Evolutionary conservation across 495 filamentous ascomycete species (phyloP), one percentile per base, ranked within the genome.

Genomic region (Daldinia caldariorum): DNA sequence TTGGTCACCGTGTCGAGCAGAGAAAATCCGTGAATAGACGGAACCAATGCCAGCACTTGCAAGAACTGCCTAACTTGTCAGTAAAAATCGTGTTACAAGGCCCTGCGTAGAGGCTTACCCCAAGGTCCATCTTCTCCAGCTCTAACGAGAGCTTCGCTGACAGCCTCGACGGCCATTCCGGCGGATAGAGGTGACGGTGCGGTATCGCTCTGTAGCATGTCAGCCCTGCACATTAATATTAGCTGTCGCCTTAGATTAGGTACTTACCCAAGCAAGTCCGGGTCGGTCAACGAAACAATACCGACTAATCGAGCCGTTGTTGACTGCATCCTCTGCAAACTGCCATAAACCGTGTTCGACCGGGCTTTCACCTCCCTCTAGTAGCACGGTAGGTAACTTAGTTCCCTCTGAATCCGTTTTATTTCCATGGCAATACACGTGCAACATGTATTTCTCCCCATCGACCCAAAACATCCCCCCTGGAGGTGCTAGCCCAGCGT

Each of bases 221-320:
- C 50, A 54, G 69, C 37, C 47, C 8, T 7, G 9, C 20, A 45
- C 0, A 43, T 10, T 54, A 22, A 34, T 16, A 55, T 49, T 6
- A 14, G 16, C 59, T 8, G 53, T 14, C 6, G 10, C n/a, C 3
- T 18, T 69, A 26, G 1, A 3, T 18, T 69, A 26, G 1, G 26
- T 26, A 26, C 79, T 74, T 73, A 82, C 95, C 89, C 91, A 97
- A 38, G 84, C 93, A 56, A 94, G 81, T 1, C 95, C 95, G 0
- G 95, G 95, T 20, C 95, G 91, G 74, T 99, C 95, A 81, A 92
- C 96, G 79, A 97, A 97, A 82, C 95, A 99, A 79, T 95, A 99
- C 50, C 94, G 89, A 54, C 79, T 76, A 66, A 99, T 95, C 31
- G 87, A 89, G 29, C 92, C 90, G 61, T 92, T 91, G 37, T 83